Evolutionary conservation across 495 filamentous ascomycete genomes (phyloP).

Genomic region (Jackrogersella minutella): DNA sequence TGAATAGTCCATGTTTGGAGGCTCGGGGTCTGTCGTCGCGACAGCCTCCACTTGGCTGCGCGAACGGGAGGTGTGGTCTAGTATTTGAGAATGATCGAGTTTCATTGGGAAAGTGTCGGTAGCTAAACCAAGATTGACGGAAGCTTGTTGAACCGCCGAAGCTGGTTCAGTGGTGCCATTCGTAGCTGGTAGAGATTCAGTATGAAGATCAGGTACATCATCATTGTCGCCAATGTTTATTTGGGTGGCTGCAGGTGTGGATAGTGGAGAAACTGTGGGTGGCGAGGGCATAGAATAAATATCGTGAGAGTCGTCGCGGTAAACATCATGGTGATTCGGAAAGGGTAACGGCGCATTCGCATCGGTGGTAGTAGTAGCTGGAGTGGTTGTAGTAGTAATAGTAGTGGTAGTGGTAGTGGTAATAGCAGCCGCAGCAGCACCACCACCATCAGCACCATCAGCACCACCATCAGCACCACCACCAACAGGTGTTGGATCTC

Average conservation of each 20-base stretch:
- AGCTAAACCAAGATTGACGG: constrained; percentile 14
- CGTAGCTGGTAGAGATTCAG: constrained; percentile 30
- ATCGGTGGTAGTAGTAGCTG: background rate
- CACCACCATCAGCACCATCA: too few relatives aligned
- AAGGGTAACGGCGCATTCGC: constrained; percentile 32
- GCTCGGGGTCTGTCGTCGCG: constrained; percentile 45
- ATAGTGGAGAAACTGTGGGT: constrained; percentile 45
- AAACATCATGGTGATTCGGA: constrained; percentile 9
- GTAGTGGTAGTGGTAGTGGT: background rate
- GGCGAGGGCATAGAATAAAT: constrained; percentile 42
- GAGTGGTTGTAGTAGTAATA: constrained; percentile 1
- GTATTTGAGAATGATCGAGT: constrained; percentile 20
- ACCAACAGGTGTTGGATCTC: constrained; percentile 10
- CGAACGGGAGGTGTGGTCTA: constrained; percentile 13
- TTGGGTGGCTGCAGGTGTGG: constrained; percentile 45
- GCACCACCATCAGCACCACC: constrained; percentile 10
- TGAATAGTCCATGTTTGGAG: constrained; percentile 32
- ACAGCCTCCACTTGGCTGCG: constrained; percentile 42
- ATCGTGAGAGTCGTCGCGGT: constrained; percentile 32
- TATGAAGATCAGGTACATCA: constrained; percentile 33
- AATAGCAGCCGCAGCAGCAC: too few relatives aligned
- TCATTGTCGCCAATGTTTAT: constrained; percentile 42
- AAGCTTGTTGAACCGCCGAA: constrained; percentile 27
- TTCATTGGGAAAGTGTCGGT: constrained; percentile 35
- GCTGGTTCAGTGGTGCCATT: constrained; percentile 32